Evolutionary conservation across 768 basidiomycete species (phyloP).

Genomic region (Chalciporus sphaerocephalus): DNA sequence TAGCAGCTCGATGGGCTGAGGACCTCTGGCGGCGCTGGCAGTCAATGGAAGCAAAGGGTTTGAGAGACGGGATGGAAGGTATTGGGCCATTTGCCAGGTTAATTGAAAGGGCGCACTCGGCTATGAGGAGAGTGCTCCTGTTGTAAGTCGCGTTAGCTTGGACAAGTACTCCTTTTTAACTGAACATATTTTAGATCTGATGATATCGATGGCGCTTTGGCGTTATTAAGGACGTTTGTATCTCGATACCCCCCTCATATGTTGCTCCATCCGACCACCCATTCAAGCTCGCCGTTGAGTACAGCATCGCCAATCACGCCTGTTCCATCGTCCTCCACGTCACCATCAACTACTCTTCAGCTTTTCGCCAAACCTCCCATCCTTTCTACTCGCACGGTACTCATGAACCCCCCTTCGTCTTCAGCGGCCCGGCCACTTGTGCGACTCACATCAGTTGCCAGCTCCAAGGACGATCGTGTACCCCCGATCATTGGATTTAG

Average conservation of each 20-base stretch:
- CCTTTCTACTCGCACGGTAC: slow-evolving; percentile 55
- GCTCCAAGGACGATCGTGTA: slow-evolving; percentile 70
- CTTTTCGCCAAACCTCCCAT: slow-evolving; percentile 42
- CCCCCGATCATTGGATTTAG: slow-evolving; percentile 74
- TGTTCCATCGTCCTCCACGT: slow-evolving; percentile 1
- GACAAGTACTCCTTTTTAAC: slow-evolving; percentile 1
- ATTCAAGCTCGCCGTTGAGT: background rate
- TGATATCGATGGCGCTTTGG: slow-evolving; percentile 49
- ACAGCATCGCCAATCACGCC: background rate
- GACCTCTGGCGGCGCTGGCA: slow-evolving; percentile 68
- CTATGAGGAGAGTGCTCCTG: slow-evolving; percentile 61
- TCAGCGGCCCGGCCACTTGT: slow-evolving; percentile 55
- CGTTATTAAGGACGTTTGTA: slow-evolving; percentile 58
- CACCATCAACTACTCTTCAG: slow-evolving; percentile 3
- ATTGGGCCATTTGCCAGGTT: slow-evolving; percentile 37
- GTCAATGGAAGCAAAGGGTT: slow-evolving; percentile 38
- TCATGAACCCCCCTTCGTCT: slow-evolving; percentile 29
- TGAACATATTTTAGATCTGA: slow-evolving; percentile 37
- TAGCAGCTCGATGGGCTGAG: slow-evolving; percentile 50
- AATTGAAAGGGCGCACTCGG: slow-evolving; percentile 65
- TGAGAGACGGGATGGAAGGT: slow-evolving; percentile 22
- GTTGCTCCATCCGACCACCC: slow-evolving; percentile 37
- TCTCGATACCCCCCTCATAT: slow-evolving; percentile 56
- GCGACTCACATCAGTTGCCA: slow-evolving; percentile 54
- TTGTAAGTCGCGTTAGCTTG: slow-evolving; percentile 43